Conservation (phyloP, 228 moss, liverwort and hornwort species). For the Sphagnum fallax region DNA sequence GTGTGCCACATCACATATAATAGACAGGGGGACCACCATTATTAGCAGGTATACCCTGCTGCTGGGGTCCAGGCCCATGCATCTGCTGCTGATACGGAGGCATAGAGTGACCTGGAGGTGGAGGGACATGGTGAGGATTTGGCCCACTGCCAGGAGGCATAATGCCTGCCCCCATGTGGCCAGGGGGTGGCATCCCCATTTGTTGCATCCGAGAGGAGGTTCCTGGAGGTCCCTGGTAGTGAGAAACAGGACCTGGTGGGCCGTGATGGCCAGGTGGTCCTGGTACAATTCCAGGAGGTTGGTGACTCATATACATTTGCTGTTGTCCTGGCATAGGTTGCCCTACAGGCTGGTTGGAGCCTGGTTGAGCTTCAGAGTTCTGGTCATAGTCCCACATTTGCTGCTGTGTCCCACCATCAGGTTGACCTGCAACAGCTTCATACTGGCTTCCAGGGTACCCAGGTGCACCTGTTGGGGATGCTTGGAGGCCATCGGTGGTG, state of each 20-base stretch:
- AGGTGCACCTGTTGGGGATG: conserved; percentile 43
- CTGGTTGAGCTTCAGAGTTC: background rate
- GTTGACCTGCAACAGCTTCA: conserved; percentile 30
- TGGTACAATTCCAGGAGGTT: conserved; percentile 59
- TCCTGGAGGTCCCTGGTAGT: conserved; percentile 42
- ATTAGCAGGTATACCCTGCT: conserved; percentile 57
- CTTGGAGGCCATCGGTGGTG: conserved; percentile 49
- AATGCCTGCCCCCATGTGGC: conserved; percentile 68
- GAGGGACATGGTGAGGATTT: conserved; percentile 71
- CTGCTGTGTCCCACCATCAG: conserved; percentile 48
- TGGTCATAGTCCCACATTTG: conserved; percentile 90
- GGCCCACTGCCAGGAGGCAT: conserved; percentile 48
- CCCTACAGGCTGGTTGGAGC: conserved; percentile 20
- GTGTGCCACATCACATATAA: conserved; percentile 61
- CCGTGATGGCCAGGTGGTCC: conserved; percentile 38
- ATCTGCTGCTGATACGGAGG: conserved; percentile 59
- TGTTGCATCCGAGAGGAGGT: conserved; percentile 44
- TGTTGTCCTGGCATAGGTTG: conserved; percentile 66
- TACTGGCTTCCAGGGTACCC: conserved; percentile 66
- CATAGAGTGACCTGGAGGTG: conserved; percentile 76
- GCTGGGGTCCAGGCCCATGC: conserved; percentile 81
- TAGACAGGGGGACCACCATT: conserved; percentile 88
- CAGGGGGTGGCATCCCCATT: conserved; percentile 42
- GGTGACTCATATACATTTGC: conserved; percentile 68
- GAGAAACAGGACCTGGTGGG: conserved; percentile 47